These are phyloP conservation scores for Pseudogymnoascus sp. DNA, from an alignment of 2,329 filamentous ascomycete genomes.

Conservation along the genomic window DNA sequence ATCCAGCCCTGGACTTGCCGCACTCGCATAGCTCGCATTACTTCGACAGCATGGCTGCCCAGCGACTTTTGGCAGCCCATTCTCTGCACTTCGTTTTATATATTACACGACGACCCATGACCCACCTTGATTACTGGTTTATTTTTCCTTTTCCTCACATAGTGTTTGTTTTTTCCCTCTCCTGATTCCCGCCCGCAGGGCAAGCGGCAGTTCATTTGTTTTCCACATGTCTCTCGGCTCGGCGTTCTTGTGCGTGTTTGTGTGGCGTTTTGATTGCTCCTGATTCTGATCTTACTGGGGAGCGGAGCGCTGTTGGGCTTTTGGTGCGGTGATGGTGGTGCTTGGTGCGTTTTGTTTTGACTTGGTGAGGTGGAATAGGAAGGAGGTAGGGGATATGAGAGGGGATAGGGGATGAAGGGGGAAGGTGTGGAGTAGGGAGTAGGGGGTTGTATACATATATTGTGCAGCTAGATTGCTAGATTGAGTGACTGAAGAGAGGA, in stretches of 20 bases:
- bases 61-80: neutral
- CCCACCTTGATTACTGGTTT: conserved; percentile 1
- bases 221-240: neutral
- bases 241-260: neutral
- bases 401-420: neutral
- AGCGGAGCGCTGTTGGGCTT: neutral
- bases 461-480: conserved; percentile 7
- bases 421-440: neutral
- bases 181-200: conserved; percentile 8
- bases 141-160: neutral
- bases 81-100: conserved; percentile 1
- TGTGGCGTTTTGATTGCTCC: conserved; percentile 3
- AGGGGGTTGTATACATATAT: conserved; percentile 4
- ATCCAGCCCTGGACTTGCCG: neutral
- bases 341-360: conserved; percentile 5
- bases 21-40: neutral
- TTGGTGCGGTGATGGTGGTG: conserved; percentile 3
- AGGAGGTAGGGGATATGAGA: neutral
- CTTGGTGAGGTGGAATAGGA: neutral
- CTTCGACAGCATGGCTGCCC: neutral
- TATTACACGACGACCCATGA: conserved; percentile 7
- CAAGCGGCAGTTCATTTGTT: conserved; percentile 8
- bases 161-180: neutral
- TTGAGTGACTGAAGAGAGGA: neutral
- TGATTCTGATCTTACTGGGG: conserved; percentile 2